A percentile compares a stretch with the other conserved stretches of the same genome.
These are phyloP conservation scores for Aspergillus versicolor DNA, from an alignment of 2,329 filamentous ascomycete genomes.

Conservation along the genomic window DNA sequence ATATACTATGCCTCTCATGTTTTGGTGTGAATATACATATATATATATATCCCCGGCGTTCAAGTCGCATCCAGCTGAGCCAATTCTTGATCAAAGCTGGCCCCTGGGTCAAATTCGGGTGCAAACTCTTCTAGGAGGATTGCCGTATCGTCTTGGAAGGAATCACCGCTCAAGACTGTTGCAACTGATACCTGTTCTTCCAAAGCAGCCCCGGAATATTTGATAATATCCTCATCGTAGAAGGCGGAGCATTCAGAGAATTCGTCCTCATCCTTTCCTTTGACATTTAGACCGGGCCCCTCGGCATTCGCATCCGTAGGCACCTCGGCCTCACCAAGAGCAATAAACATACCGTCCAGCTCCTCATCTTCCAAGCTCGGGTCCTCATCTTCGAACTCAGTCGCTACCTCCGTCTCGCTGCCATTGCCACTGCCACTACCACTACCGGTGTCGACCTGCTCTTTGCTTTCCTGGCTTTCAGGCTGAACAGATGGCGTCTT, in stretches of 20 bases:
- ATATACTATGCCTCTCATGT: background rate
- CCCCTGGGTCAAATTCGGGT: slow-evolving; percentile 20
- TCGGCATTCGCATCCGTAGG: slow-evolving; percentile 2
- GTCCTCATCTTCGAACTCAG: slow-evolving; percentile 2
- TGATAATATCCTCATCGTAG: slow-evolving; percentile 29
- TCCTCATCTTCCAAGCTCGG: slow-evolving; percentile 19
- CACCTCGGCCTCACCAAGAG: slow-evolving; percentile 2
- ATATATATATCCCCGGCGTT: background rate
- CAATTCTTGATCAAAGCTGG: slow-evolving; percentile 22
- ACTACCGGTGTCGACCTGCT: slow-evolving; percentile 14
- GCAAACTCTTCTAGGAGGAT: slow-evolving; percentile 27
- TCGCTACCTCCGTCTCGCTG: slow-evolving; percentile 7
- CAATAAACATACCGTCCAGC: slow-evolving; percentile 13
- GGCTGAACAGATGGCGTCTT: slow-evolving; percentile 12
- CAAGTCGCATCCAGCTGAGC: slow-evolving; percentile 17
- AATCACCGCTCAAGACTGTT: slow-evolving; percentile 20
- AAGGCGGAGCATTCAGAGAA: slow-evolving; percentile 37
- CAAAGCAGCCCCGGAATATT: slow-evolving; percentile 17
- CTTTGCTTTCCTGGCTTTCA: slow-evolving; percentile 11
- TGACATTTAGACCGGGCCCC: background rate
- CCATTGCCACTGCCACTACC: slow-evolving; percentile 20
- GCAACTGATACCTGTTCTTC: background rate
- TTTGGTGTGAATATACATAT: background rate
- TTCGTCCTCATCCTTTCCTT: slow-evolving; percentile 18
- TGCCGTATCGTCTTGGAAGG: slow-evolving; percentile 38